These are phyloP conservation scores for Trichosporon sp. DNA, from an alignment of 1,284 basidiomycete genomes.

Conservation along the genomic window DNA sequence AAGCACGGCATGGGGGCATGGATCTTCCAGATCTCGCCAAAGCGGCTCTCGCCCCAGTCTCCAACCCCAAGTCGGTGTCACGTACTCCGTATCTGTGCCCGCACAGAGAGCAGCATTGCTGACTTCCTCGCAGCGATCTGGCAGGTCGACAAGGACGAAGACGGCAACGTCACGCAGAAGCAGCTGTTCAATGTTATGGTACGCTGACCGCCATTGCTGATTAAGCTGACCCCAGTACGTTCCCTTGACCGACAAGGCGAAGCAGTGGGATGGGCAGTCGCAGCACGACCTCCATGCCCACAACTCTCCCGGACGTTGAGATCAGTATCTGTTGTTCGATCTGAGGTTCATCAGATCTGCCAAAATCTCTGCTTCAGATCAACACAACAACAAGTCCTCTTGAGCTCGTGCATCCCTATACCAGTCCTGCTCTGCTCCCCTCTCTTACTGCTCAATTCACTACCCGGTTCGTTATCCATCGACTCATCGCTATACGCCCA, in stretches of 20 bases:
- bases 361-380: not conserved
- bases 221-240: constrained; percentile 45
- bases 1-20: not conserved
- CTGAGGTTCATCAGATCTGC: not conserved
- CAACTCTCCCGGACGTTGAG: not conserved
- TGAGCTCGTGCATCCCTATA: not conserved
- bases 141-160: constrained; percentile 71
- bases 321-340: not conserved
- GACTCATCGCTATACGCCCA: too few species aligned
- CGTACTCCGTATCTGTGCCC: not conserved
- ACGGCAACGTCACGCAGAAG: constrained; percentile 63
- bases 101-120: not conserved
- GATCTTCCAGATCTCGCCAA: too few species aligned
- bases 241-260: constrained; percentile 47
- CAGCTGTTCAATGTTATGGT: constrained; percentile 77
- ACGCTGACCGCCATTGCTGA: constrained; percentile 33
- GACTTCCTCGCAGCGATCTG: constrained; percentile 55
- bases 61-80: too few species aligned
- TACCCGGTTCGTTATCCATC: not conserved
- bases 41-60: too few species aligned
- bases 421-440: not conserved
- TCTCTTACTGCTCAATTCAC: not conserved
- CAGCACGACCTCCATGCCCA: not conserved
- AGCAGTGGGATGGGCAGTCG: constrained; percentile 31
- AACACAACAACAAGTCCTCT: not conserved